Percentiles rank a stretch among this genome's conserved stretches.
Conservation (phyloP, 306 rosid genomes). For the Quercus mongolica region DNA sequence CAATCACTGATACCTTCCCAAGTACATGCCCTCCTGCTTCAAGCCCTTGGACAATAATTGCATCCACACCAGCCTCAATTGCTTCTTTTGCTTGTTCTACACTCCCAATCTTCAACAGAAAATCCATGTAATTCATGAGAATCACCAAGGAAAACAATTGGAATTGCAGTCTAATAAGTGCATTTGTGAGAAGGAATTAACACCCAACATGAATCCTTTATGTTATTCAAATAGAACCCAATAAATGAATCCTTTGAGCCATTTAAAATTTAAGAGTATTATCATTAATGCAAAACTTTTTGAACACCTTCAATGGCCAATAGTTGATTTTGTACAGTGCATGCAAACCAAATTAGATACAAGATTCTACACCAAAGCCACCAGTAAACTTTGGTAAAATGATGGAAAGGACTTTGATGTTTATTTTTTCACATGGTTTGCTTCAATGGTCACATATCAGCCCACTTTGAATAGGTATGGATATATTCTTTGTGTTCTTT, state of each 20-base stretch:
- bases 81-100: conserved; percentile 53
- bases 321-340: neutral
- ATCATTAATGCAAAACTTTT: neutral
- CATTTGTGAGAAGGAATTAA: neutral
- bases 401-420: neutral
- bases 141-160: neutral
- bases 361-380: neutral
- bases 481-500: too few species aligned
- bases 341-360: neutral
- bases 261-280: neutral
- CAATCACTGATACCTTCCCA: conserved; percentile 56
- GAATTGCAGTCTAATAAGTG: neutral
- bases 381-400: neutral
- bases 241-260: too few species aligned
- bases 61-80: conserved; percentile 68
- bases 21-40: conserved; percentile 98
- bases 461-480: too few species aligned
- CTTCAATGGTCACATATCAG: neutral
- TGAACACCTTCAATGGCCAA: neutral
- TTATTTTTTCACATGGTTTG: neutral
- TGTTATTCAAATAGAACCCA: too few species aligned
- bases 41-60: conserved; percentile 76
- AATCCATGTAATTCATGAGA: conserved; percentile 11
- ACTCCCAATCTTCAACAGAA: conserved; percentile 56
- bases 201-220: neutral